A percentile compares a stretch with the other conserved stretches of the same genome.
Conservation (phyloP, 2,329 filamentous ascomycete genomes). For the Aspergillus sergii region DNA sequence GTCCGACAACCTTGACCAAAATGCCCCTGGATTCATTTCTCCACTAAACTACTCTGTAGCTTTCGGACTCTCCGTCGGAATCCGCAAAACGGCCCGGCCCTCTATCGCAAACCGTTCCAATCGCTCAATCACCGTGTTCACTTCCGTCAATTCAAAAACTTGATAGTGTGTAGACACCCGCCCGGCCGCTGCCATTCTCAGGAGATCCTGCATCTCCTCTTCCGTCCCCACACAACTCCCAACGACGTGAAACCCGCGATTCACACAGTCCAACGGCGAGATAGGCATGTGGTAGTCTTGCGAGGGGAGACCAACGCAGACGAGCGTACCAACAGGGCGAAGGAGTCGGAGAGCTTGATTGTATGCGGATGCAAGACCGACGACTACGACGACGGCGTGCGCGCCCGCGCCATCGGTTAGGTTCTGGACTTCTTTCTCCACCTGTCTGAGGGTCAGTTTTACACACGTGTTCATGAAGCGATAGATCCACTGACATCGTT, state of each 20-base stretch:
- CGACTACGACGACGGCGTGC: constrained; percentile 43
- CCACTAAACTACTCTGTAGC: not conserved
- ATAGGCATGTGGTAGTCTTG: constrained; percentile 44
- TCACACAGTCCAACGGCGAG: constrained; percentile 42
- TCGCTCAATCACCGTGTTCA: constrained; percentile 26
- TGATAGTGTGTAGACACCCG: constrained; percentile 29
- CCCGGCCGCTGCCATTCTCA: constrained; percentile 38
- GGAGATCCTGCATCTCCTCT: constrained; percentile 43
- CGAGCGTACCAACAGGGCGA: constrained; percentile 41
- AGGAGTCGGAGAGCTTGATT: constrained; percentile 38
- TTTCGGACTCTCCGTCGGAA: constrained; percentile 25
- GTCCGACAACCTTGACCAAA: too few species aligned
- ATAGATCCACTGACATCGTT: constrained; percentile 24
- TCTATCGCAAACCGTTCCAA: constrained; percentile 27
- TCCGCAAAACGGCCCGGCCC: constrained; percentile 32
- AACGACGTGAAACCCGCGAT: constrained; percentile 33
- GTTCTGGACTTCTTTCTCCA: constrained; percentile 11
- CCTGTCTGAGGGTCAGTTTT: not conserved
- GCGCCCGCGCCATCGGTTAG: constrained; percentile 42
- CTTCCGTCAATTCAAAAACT: constrained; percentile 28
- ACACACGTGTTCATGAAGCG: not conserved
- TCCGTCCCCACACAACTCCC: constrained; percentile 43
- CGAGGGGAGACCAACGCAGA: constrained; percentile 44
- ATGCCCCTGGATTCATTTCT: not conserved
- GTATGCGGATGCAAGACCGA: constrained; percentile 42